phyloP scores from a whole-genome alignment of 1,139 yeast species.

The Debaryomyces fabryi region DNA sequence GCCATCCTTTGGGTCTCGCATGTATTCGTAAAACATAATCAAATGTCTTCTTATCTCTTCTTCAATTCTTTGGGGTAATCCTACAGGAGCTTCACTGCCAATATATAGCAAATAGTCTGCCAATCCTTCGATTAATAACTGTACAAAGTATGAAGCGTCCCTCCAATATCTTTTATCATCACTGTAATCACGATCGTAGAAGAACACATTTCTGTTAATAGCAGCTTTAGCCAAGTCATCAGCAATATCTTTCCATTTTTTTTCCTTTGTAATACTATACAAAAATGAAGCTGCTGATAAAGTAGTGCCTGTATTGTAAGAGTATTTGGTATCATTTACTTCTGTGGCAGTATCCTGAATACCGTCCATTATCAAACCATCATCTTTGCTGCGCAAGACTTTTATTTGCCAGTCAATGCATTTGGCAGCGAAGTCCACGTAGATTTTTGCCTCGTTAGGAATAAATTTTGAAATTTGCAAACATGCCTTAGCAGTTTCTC shows the following conservation, averaged over 20 bases:
- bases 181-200: constrained; percentile 69
- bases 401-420: constrained; percentile 59
- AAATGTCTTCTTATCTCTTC: constrained; percentile 54
- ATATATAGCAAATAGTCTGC: constrained; percentile 63
- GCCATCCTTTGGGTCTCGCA: constrained; percentile 62
- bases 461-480: constrained; percentile 59
- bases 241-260: constrained; percentile 59
- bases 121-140: constrained; percentile 66
- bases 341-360: constrained; percentile 51
- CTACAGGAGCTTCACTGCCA: constrained; percentile 48
- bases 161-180: constrained; percentile 63
- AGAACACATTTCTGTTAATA: constrained; percentile 55
- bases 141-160: constrained; percentile 66
- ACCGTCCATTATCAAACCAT: constrained; percentile 66
- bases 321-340: constrained; percentile 59
- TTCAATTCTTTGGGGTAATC: constrained; percentile 37
- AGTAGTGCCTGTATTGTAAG: constrained; percentile 73
- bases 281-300: constrained; percentile 57
- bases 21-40: constrained; percentile 56
- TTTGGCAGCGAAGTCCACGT: constrained; percentile 55
- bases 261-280: constrained; percentile 54
- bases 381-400: constrained; percentile 54
- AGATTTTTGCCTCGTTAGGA: constrained; percentile 46
- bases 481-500: constrained; percentile 71
- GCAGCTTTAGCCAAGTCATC: constrained; percentile 62